Conservation (phyloP, 2,329 filamentous ascomycete genomes). For the Stemphylium lycopersici region DNA sequence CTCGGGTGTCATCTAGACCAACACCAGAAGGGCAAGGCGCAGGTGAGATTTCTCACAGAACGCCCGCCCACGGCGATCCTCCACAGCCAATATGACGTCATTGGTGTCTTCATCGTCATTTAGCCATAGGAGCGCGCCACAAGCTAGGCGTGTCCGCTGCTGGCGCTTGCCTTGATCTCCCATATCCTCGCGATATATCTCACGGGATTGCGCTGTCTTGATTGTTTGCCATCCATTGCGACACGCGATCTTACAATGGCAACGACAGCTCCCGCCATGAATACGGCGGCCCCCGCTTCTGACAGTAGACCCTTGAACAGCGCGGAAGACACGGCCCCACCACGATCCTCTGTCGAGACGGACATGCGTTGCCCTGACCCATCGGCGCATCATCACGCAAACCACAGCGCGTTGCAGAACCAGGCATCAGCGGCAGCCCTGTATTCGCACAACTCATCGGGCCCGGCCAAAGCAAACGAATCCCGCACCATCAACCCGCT, state of each 20-base stretch:
- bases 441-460: slow-evolving; percentile 56
- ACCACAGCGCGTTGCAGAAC: slow-evolving; percentile 50
- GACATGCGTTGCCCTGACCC: slow-evolving; percentile 52
- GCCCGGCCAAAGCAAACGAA: slow-evolving; percentile 30
- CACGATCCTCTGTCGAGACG: slow-evolving; percentile 21
- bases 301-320: slow-evolving; percentile 27
- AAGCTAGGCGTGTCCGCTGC: slow-evolving; percentile 1
- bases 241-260: slow-evolving; percentile 28
- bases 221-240: background rate
- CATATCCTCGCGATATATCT: background rate
- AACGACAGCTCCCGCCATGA: slow-evolving; percentile 29
- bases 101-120: slow-evolving; percentile 33
- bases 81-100: slow-evolving; percentile 37
- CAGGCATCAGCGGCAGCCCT: slow-evolving; percentile 67
- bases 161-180: background rate
- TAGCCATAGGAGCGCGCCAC: slow-evolving; percentile 23
- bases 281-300: slow-evolving; percentile 26
- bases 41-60: slow-evolving; percentile 1
- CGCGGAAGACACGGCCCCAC: slow-evolving; percentile 30
- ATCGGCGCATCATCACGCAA: slow-evolving; percentile 49
- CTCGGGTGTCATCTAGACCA: slow-evolving; percentile 14
- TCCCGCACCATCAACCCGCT: slow-evolving; percentile 45
- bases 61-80: slow-evolving; percentile 24
- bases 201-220: background rate
- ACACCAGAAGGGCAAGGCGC: slow-evolving; percentile 15